A percentile compares a stretch with the other conserved stretches of the same genome.
Evolutionary conservation across 129 eudicot species (phyloP).

Genomic region (Erigeron canadensis): DNA sequence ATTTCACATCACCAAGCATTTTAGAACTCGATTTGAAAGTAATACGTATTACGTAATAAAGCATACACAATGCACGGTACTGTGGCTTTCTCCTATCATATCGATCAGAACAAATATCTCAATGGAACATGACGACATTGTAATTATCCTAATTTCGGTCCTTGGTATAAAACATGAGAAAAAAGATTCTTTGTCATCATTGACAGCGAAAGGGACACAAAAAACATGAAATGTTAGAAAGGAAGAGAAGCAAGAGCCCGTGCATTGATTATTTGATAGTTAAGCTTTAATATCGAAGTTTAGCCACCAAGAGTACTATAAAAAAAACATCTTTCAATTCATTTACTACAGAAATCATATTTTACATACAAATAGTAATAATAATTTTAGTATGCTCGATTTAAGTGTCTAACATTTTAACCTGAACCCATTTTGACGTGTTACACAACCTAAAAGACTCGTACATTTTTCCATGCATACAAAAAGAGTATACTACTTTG

Average conservation of each 20-base stretch:
- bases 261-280: constrained; percentile 8
- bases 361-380: not conserved
- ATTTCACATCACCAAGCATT: constrained; percentile 27
- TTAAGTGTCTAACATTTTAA: not conserved
- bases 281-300: not conserved
- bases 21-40: not conserved
- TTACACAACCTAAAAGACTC: not conserved
- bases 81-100: constrained; percentile 17
- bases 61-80: not conserved
- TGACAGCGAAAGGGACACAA: constrained; percentile 15
- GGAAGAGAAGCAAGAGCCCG: not conserved
- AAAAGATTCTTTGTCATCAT: constrained; percentile 22
- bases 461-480: not conserved
- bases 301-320: not conserved
- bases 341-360: not conserved
- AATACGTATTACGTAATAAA: constrained; percentile 8
- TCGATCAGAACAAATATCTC: constrained; percentile 29
- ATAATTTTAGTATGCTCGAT: not conserved
- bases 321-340: not conserved
- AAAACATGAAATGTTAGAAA: not conserved
- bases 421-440: constrained; percentile 7
- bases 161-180: not conserved
- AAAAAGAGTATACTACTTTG: constrained; percentile 2
- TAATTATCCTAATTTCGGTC: constrained; percentile 2
- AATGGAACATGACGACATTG: not conserved